Evolutionary conservation across 208 protist species (phyloP).

Genomic region (Acanthamoeba culbertsoni): DNA sequence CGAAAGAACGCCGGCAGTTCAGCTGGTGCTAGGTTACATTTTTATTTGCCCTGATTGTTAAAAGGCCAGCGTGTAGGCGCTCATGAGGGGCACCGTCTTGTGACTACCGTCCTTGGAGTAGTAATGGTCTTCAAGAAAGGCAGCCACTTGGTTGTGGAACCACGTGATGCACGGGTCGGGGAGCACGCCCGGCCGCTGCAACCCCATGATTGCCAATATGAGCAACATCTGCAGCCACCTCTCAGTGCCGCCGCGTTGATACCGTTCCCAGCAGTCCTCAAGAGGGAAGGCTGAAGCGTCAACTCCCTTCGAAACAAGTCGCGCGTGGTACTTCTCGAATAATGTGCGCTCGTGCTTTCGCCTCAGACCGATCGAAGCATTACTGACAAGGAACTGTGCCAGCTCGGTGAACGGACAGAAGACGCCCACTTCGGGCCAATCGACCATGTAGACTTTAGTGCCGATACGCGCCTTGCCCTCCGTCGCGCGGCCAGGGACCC

Average conservation of each 20-base stretch:
- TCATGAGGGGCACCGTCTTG: neutral
- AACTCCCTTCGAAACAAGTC: neutral
- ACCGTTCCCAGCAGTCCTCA: constrained; percentile 48
- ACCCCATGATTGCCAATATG: neutral
- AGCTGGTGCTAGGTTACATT: too few relatives aligned
- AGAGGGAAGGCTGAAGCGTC: neutral
- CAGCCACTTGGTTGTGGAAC: constrained; percentile 59
- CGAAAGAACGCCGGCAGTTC: too few relatives aligned
- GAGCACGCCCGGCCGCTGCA: neutral
- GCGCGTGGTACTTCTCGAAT: neutral
- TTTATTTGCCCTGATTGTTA: too few relatives aligned
- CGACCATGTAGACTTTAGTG: constrained; percentile 43
- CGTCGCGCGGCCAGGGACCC: neutral
- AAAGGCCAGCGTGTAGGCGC: neutral
- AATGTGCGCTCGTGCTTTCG: constrained; percentile 23
- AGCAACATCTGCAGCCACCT: constrained; percentile 60
- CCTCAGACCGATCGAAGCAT: constrained; percentile 34
- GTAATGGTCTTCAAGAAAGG: constrained; percentile 57
- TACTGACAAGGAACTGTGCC: constrained; percentile 60
- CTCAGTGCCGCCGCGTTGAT: constrained; percentile 48
- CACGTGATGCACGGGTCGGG: constrained; percentile 11
- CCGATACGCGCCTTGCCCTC: neutral
- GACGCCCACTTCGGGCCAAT: constrained; percentile 61
- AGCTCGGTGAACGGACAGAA: constrained; percentile 56
- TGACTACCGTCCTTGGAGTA: neutral